A percentile compares a stretch with the other conserved stretches of the same genome.
These are phyloP conservation scores for Trichoderma hamatum DNA, from an alignment of 2,329 filamentous ascomycete genomes.

Conservation along the genomic window DNA sequence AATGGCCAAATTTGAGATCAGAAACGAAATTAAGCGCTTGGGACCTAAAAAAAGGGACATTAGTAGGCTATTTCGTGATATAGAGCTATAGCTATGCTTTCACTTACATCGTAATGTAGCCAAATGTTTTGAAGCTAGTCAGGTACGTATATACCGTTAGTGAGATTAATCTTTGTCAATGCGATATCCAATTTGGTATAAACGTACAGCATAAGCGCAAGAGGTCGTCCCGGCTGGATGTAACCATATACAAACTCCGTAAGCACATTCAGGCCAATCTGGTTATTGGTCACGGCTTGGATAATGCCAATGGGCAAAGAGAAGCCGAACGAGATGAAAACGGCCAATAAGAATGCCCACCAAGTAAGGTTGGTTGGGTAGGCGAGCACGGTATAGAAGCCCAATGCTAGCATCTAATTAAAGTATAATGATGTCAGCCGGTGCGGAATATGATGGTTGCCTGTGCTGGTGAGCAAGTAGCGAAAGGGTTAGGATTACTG, in stretches of 20 bases:
- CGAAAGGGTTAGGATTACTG: conserved; percentile 33
- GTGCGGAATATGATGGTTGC: conserved; percentile 2
- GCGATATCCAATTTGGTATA: background rate
- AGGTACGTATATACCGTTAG: conserved; percentile 2
- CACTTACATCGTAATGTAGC: conserved; percentile 60
- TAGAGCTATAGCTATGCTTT: background rate
- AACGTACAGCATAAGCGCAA: conserved; percentile 71
- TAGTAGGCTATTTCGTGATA: background rate
- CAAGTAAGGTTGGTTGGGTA: conserved; percentile 70
- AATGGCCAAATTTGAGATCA: conserved; percentile 72
- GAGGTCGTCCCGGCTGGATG: conserved; percentile 70
- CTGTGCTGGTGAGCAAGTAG: background rate
- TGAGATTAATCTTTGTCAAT: background rate
- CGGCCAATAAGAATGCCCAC: conserved; percentile 72
- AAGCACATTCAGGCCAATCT: conserved; percentile 74
- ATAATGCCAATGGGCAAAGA: conserved; percentile 70
- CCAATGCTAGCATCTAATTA: conserved; percentile 56
- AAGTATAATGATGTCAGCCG: conserved; percentile 19
- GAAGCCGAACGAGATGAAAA: conserved; percentile 66
- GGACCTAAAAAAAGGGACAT: conserved; percentile 42
- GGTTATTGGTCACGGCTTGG: conserved; percentile 69
- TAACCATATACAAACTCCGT: conserved; percentile 77
- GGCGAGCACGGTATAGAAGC: conserved; percentile 57
- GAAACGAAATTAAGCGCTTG: conserved; percentile 66
- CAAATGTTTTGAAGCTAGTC: conserved; percentile 63